Evolutionary conservation across 1,139 yeast species (phyloP).

Genomic region (Sugiyamaella neomexicana): DNA sequence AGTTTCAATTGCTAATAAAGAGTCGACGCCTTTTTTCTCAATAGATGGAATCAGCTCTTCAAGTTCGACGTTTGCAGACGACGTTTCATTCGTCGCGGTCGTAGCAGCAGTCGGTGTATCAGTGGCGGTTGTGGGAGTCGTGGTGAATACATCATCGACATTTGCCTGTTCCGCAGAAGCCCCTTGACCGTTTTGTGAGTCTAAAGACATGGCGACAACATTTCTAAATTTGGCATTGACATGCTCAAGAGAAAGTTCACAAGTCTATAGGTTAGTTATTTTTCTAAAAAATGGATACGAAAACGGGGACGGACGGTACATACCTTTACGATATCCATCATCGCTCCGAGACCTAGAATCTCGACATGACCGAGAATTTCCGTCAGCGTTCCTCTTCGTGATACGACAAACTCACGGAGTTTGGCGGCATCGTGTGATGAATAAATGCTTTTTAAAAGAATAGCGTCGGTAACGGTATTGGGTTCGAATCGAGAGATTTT

Average conservation of each 20-base stretch:
- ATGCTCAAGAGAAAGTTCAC: conserved; percentile 37
- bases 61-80: not conserved
- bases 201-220: conserved; percentile 33
- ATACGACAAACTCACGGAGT: conserved; percentile 35
- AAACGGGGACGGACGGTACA: too few relatives aligned
- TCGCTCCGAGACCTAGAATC: conserved; percentile 64
- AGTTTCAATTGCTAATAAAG: conserved; percentile 69
- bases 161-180: conserved; percentile 9
- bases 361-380: conserved; percentile 65
- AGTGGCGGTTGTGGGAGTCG: not conserved
- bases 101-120: too few relatives aligned
- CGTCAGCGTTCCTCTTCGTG: conserved; percentile 34
- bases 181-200: conserved; percentile 15
- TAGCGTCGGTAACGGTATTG: conserved; percentile 41
- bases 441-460: conserved; percentile 38
- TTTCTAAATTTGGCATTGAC: conserved; percentile 44
- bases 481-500: conserved; percentile 34
- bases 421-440: conserved; percentile 29
- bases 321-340: conserved; percentile 46
- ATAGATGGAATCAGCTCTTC: conserved; percentile 22
- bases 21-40: conserved; percentile 55
- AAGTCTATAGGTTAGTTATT: conserved; percentile 26
- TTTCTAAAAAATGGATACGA: too few relatives aligned
- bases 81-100: not conserved
- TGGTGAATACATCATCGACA: not conserved